phyloP scores from a whole-genome alignment of 1,284 basidiomycete species.

The Farysia itapuensis region DNA sequence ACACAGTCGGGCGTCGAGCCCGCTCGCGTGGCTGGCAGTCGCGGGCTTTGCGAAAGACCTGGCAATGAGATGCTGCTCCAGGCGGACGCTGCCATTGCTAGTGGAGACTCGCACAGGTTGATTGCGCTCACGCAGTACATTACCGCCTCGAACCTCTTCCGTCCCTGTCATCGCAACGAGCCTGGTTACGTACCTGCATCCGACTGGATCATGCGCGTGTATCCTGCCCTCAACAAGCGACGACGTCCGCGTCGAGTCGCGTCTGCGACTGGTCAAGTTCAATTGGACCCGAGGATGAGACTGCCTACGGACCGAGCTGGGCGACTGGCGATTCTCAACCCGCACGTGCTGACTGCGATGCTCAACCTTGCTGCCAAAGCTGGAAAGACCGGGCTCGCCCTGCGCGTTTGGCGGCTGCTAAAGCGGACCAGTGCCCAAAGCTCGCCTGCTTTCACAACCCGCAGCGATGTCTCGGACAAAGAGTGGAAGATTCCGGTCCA shows the following conservation, averaged over 20 bases:
- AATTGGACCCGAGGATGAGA: constrained; percentile 11
- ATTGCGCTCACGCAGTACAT: constrained; percentile 29
- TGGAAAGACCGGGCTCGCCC: constrained; percentile 28
- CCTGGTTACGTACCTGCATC: constrained; percentile 20
- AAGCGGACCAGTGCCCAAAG: constrained; percentile 38
- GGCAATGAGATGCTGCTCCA: constrained; percentile 12
- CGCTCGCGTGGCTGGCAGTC: too few species aligned
- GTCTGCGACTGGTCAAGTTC: neutral
- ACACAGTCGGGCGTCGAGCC: neutral
- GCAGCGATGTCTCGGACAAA: constrained; percentile 8
- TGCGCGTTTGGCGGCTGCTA: constrained; percentile 45
- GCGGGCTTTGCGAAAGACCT: too few species aligned
- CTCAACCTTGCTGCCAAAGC: constrained; percentile 38
- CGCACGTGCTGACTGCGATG: constrained; percentile 33
- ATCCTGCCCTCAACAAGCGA: constrained; percentile 24
- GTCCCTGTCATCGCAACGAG: constrained; percentile 15
- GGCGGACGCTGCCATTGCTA: constrained; percentile 19
- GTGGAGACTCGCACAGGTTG: constrained; percentile 28
- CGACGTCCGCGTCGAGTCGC: neutral
- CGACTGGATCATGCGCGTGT: constrained; percentile 30
- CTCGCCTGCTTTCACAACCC: constrained; percentile 2
- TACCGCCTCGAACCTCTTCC: constrained; percentile 17
- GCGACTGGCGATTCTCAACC: constrained; percentile 25
- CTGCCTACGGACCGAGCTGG: constrained; percentile 21
- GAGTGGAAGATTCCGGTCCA: constrained; percentile 28